Evolutionary conservation across 164 flowering plant genomes (phyloP), one percentile per base, ranked within the genome.

Genomic region (Macadamia tetraphylla): DNA sequence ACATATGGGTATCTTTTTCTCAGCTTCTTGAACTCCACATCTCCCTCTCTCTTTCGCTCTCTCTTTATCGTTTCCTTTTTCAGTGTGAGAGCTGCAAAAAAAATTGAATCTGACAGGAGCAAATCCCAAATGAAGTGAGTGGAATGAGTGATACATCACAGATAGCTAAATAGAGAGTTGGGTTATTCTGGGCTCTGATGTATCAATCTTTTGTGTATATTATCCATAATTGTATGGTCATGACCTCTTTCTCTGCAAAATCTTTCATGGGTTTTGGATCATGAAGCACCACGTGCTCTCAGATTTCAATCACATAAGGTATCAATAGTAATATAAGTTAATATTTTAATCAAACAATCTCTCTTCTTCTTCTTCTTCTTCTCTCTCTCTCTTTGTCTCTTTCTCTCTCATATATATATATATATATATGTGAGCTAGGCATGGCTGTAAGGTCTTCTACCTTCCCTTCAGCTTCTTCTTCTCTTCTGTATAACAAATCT

Each of bases 251-350:
- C 66, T 80, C 76, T 72, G 30, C 51, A 67, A 67, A 71, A 70
- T 70, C 74, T 67, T 62, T 70, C 68, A 68, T 67, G 73, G 71
- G 74, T 57, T 79, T 74, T 66, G 63, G 58, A 74, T 69, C 77
- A 70, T 81, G 78, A 81, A 82, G 75, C 73, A 77, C 68, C 91
- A 88, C 91, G 90, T 84, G 91, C 74, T 68, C 67, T 65, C 81
- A 57, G 77, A 81, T 84, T 79, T 79, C 73, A 81, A 71, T 79
- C 87, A 74, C 79, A 71, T 69, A 76, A 73, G 84, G 80, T 79
- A 76, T 73, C 63, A 70, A 67, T 78, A 42, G 61, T 78, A 55
- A 63, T 76, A 40, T 60, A 64, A 73, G 58, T 66, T 64, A 71
- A 62, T 81, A 67, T 68, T 62, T 10, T 62, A 66, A 73, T 70